Percentiles rank a stretch among this genome's conserved stretches.
Evolutionary conservation across 108 stramenopile species (phyloP).

Genomic region (Skeletonema tropicum): DNA sequence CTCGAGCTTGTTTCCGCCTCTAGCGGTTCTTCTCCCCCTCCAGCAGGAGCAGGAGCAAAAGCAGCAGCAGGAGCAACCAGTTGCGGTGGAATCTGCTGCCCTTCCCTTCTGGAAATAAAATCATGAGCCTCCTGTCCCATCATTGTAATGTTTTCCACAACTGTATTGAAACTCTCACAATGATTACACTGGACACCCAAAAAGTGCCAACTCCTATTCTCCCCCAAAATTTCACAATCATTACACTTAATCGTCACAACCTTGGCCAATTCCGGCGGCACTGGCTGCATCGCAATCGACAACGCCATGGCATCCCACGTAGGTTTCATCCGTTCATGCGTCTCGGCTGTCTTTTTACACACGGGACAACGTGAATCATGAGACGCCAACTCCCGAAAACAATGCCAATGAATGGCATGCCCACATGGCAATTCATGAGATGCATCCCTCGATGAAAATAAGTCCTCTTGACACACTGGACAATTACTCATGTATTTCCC

Average conservation of each 20-base stretch:
- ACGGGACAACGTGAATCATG: slow-evolving; percentile 85
- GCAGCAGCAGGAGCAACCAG: too few relatives aligned
- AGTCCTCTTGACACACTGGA: slow-evolving; percentile 88
- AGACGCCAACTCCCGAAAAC: slow-evolving; percentile 76
- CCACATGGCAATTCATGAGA: slow-evolving; percentile 90
- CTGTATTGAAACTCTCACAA: slow-evolving; percentile 84
- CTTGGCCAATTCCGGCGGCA: slow-evolving; percentile 81
- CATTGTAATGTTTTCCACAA: slow-evolving; percentile 76
- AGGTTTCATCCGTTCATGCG: slow-evolving; percentile 81
- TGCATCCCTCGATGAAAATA: slow-evolving; percentile 78
- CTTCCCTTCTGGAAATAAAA: slow-evolving; percentile 51
- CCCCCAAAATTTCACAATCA: slow-evolving; percentile 73
- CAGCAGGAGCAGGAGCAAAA: not conserved
- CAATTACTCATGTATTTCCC: slow-evolving; percentile 92
- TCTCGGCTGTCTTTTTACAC: slow-evolving; percentile 91
- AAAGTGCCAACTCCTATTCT: slow-evolving; percentile 82
- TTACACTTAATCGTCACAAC: slow-evolving; percentile 85
- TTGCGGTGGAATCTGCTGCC: not conserved
- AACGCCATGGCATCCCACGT: slow-evolving; percentile 85
- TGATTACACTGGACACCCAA: slow-evolving; percentile 72
- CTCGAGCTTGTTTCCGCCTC: not conserved
- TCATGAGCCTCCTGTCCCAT: slow-evolving; percentile 79
- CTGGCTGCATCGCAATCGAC: slow-evolving; percentile 78
- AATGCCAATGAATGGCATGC: slow-evolving; percentile 90
- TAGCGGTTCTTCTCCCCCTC: not conserved